Evolutionary conservation across 2,329 filamentous ascomycete species (phyloP), one percentile per base, ranked within the genome.

Genomic region (Leptographium radiaticola): DNA sequence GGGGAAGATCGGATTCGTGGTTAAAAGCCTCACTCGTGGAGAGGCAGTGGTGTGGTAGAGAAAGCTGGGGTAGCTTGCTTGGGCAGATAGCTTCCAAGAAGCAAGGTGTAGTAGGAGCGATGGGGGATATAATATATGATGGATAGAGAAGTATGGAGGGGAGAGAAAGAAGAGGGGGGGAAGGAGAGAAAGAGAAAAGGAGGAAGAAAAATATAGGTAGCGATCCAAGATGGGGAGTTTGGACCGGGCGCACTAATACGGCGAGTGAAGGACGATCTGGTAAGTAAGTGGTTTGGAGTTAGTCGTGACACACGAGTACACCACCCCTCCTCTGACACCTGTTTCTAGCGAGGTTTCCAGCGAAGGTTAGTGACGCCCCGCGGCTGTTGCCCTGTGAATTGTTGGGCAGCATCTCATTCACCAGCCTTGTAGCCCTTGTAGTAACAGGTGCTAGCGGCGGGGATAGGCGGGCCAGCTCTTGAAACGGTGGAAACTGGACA

Each of bases 201-300:
- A 55, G 31, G 48, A 52, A 31, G 50, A 45, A 57, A 53, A 58
- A 53, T 49, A 54, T 53, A 59, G 51, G 56, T 38, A 48, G 11
- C 25, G 25, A 25, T 25, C 25, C 25, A 9, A 45, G 39, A 49
- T 39, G 20, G 33, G 38, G 36, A 18, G 4, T 11, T 18, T 33
- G 15, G 34, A 53, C 20, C 25, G 47, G 48, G 33, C 30, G 18
- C 18, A 20, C 39, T 39, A 34, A 25, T 40, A 50, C 25, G 39
- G 49, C n/a, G n/a, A 12, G 49, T 42, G 49, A n/a, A 38, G 31
- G 51, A 48, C 48, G 49, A 54, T 53, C 52, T 44, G 46, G 52
- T 52, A 25, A 25, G 52, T 52, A 25, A 25, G 25, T 25, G 25
- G 25, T 25, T 25, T 25, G 25, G 25, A 3, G 25, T 25, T 25